Evolutionary conservation across 1,284 basidiomycete species (phyloP).

Genomic region (Naganishia liquefaciens): DNA sequence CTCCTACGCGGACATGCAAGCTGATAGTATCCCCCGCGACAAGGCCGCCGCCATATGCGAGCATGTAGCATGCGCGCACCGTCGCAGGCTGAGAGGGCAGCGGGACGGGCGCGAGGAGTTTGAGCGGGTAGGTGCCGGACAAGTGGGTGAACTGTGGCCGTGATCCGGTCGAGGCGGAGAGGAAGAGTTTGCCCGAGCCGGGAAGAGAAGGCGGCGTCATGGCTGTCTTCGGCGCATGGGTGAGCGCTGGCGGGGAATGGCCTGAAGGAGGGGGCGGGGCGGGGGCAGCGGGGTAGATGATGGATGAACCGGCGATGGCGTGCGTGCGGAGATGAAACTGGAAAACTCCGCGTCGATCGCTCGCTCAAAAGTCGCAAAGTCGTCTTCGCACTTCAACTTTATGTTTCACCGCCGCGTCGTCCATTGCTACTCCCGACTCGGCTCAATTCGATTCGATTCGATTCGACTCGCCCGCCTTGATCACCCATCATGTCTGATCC

Average conservation of each 20-base stretch:
- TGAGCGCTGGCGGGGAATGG: not conserved
- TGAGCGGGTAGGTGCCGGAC: constrained; percentile 73
- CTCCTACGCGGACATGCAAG: constrained; percentile 65
- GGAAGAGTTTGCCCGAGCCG: constrained; percentile 20
- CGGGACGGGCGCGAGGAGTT: constrained; percentile 71
- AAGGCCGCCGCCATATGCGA: constrained; percentile 90
- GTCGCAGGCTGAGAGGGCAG: constrained; percentile 51
- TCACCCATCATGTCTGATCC: constrained; percentile 56
- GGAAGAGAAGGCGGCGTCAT: not conserved
- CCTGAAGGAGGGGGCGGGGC: not conserved
- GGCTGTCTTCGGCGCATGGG: not conserved
- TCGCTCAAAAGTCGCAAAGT: constrained; percentile 22
- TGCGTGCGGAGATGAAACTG: too few species aligned
- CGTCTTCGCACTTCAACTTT: not conserved
- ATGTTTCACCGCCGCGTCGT: not conserved
- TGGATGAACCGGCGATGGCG: not conserved
- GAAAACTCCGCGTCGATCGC: not conserved
- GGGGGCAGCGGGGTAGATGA: not conserved
- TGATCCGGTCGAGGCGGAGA: constrained; percentile 10
- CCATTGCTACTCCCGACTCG: not conserved
- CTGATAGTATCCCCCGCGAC: constrained; percentile 80
- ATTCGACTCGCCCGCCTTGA: not conserved
- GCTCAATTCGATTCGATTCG: not conserved
- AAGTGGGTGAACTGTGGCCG: constrained; percentile 22
- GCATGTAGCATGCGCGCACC: constrained; percentile 72